A percentile compares a stretch with the other conserved stretches of the same genome.
Evolutionary conservation across 1,284 basidiomycete genomes (phyloP).

Genomic region (Neolentinus lepideus): DNA sequence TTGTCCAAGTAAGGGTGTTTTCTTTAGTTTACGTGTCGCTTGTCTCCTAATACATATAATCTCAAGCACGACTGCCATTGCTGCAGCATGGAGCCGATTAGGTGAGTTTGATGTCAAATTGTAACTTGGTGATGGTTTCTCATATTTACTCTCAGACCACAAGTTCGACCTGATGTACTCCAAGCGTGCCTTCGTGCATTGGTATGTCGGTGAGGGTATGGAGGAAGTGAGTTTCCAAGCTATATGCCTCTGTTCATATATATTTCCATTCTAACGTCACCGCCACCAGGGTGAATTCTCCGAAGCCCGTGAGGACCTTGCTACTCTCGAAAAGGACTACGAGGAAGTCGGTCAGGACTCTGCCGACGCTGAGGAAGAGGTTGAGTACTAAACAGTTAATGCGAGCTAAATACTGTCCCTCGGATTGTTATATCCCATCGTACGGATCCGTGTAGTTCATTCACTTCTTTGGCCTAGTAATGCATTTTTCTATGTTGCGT

Average conservation of each 20-base stretch:
- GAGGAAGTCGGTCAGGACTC: constrained; percentile 93
- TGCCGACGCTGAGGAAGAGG: constrained; percentile 76
- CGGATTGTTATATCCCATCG: too few species aligned
- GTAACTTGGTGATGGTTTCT: too few species aligned
- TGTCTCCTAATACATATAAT: too few species aligned
- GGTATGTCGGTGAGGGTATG: constrained; percentile 98
- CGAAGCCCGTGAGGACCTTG: constrained; percentile 95
- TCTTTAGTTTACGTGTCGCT: not conserved
- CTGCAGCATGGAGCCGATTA: constrained; percentile 90
- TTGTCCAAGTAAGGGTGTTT: constrained; percentile 61
- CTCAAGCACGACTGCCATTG: constrained; percentile 87
- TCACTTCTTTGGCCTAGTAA: too few species aligned
- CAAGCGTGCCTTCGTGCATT: constrained; percentile 88
- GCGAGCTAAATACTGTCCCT: too few species aligned
- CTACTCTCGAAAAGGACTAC: constrained; percentile 95
- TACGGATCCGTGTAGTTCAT: too few species aligned
- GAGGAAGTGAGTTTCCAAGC: constrained; percentile 50
- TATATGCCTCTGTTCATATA: not conserved
- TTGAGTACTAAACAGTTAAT: constrained; percentile 53
- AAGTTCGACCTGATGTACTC: constrained; percentile 97
- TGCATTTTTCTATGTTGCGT: too few species aligned
- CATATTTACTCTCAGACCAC: constrained; percentile 58
- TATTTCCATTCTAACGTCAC: not conserved
- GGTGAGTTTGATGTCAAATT: constrained; percentile 36
- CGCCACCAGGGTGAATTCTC: constrained; percentile 77